Conservation (phyloP, 1,139 yeast species). For the Saccharomycopsis phalli region DNA sequence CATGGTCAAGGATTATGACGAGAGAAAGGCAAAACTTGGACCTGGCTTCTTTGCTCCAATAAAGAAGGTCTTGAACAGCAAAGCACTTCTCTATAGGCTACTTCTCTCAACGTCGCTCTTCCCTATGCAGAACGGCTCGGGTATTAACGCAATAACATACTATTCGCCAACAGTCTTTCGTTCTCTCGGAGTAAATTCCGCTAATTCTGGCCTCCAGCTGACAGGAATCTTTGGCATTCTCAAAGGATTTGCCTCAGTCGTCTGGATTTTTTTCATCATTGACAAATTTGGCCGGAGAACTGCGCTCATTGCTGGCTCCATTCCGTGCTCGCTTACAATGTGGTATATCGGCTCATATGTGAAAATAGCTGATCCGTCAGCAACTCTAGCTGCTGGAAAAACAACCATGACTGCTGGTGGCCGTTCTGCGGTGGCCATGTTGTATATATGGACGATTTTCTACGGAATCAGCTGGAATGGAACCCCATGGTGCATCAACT, state of each 20-base stretch:
- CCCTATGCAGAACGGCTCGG: constrained; percentile 51
- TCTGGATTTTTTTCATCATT: constrained; percentile 37
- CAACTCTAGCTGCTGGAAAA: not conserved
- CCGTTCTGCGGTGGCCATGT: constrained; percentile 1
- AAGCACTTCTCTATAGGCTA: constrained; percentile 36
- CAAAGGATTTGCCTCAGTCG: constrained; percentile 36
- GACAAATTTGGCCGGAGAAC: constrained; percentile 41
- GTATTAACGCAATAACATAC: constrained; percentile 51
- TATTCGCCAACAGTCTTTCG: constrained; percentile 49
- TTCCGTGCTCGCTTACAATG: not conserved
- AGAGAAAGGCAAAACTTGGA: not conserved
- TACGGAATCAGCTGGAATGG: not conserved
- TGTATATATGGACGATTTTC: not conserved
- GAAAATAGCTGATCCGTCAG: not conserved
- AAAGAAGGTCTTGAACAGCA: constrained; percentile 24
- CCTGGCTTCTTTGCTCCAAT: constrained; percentile 1
- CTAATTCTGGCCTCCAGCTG: constrained; percentile 40
- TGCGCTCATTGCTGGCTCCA: constrained; percentile 30
- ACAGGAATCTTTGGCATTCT: constrained; percentile 53
- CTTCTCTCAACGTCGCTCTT: constrained; percentile 39
- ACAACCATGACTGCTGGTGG: not conserved
- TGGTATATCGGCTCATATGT: not conserved
- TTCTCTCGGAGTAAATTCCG: constrained; percentile 37
- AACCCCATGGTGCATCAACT: not conserved
- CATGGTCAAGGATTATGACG: not conserved